Conservation (phyloP, 2,329 filamentous ascomycete genomes). For the Blastomyces parvus region DNA sequence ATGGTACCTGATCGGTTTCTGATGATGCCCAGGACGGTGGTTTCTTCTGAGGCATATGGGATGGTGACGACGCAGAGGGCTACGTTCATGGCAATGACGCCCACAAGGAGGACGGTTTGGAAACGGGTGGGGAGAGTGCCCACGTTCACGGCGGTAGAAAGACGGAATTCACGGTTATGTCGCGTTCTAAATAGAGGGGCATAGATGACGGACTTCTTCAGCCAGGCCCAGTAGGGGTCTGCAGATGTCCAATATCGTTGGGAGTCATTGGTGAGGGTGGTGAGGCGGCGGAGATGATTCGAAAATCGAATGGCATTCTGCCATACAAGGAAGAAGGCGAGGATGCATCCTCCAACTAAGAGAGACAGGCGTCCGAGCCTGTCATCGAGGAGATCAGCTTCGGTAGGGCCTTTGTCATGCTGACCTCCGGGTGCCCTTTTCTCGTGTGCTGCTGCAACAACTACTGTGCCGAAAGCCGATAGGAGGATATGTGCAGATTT, state of each 20-base stretch:
- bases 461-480: not conserved
- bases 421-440: not conserved
- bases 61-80: slow-evolving; percentile 43
- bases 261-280: slow-evolving; percentile 66
- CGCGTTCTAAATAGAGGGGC: slow-evolving; percentile 37
- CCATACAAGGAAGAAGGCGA: slow-evolving; percentile 57
- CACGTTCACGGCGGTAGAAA: slow-evolving; percentile 37
- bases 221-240: slow-evolving; percentile 46
- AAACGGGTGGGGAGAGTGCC: slow-evolving; percentile 40
- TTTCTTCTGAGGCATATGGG: slow-evolving; percentile 30
- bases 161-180: slow-evolving; percentile 38
- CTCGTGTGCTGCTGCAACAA: slow-evolving; percentile 5
- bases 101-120: slow-evolving; percentile 34
- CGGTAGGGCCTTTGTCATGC: not conserved
- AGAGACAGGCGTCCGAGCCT: slow-evolving; percentile 53
- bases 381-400: slow-evolving; percentile 36
- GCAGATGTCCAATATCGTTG: slow-evolving; percentile 68
- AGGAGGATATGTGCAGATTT: not conserved
- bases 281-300: slow-evolving; percentile 61
- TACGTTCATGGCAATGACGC: slow-evolving; percentile 36
- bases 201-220: slow-evolving; percentile 58
- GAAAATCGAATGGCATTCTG: slow-evolving; percentile 51
- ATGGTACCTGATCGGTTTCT: slow-evolving; percentile 35
- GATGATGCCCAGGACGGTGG: slow-evolving; percentile 31
- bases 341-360: slow-evolving; percentile 54